phyloP scores from a whole-genome alignment of 2,329 filamentous ascomycete species.

The Ophiocordyceps camponoti-rufipedis region DNA sequence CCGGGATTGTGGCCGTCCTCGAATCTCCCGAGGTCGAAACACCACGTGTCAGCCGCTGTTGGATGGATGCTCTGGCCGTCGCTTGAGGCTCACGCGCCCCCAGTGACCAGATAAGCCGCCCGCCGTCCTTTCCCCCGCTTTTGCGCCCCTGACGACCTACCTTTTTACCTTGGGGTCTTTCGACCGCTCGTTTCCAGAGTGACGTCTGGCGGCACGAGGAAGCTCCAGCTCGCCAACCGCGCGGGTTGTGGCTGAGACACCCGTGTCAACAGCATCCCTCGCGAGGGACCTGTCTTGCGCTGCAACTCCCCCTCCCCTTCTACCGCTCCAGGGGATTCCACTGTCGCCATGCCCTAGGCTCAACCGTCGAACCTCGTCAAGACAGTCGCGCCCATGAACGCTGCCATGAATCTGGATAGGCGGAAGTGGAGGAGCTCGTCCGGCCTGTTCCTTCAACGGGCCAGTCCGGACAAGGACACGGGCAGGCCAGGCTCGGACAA shows the following conservation, averaged over 20 bases:
- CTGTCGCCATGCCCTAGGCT: slow-evolving; percentile 1
- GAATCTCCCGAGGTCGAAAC: background rate
- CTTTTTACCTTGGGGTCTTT: background rate
- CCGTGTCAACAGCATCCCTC: slow-evolving; percentile 2
- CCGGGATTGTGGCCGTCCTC: background rate
- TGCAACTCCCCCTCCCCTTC: background rate
- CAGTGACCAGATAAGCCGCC: background rate
- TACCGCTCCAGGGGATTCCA: background rate
- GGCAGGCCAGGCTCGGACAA: slow-evolving; percentile 1
- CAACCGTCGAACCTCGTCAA: background rate
- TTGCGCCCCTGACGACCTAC: background rate
- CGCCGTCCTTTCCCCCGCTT: background rate
- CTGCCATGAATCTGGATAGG: slow-evolving; percentile 13
- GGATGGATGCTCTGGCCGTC: background rate
- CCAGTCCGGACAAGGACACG: slow-evolving; percentile 5
- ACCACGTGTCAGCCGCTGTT: background rate
- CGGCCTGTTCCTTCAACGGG: slow-evolving; percentile 8
- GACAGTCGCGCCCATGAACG: background rate
- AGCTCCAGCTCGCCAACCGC: slow-evolving; percentile 3
- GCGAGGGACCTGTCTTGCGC: background rate
- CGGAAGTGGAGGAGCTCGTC: slow-evolving; percentile 17
- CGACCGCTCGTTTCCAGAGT: slow-evolving; percentile 5
- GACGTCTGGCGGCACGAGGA: slow-evolving; percentile 5
- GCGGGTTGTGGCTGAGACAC: slow-evolving; percentile 8
- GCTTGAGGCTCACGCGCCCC: background rate